A percentile compares a stretch with the other conserved stretches of the same genome.
These are phyloP conservation scores for Parastagonospora avenae DNA, from an alignment of 2,329 filamentous ascomycete species.

Conservation along the genomic window DNA sequence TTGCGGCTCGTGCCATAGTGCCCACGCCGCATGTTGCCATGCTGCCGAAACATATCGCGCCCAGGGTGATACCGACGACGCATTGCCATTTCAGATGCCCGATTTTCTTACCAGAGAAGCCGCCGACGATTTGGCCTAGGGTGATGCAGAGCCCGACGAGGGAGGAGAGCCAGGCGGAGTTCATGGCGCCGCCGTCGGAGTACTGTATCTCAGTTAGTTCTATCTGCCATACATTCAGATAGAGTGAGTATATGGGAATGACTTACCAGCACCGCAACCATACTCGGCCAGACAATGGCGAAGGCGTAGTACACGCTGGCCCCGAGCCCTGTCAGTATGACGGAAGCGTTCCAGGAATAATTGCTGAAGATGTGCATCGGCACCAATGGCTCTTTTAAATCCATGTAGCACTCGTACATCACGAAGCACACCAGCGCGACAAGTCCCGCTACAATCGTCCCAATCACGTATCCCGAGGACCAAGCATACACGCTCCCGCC, in stretches of 20 bases:
- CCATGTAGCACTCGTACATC: slow-evolving; percentile 35
- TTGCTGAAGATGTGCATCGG: slow-evolving; percentile 44
- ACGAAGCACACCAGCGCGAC: slow-evolving; percentile 45
- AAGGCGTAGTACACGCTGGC: slow-evolving; percentile 44
- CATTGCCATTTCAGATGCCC: slow-evolving; percentile 29
- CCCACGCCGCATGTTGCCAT: slow-evolving; percentile 19
- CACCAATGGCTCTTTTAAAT: slow-evolving; percentile 38
- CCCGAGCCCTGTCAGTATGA: slow-evolving; percentile 36
- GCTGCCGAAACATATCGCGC: slow-evolving; percentile 25
- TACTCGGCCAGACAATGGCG: slow-evolving; percentile 40
- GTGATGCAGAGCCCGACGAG: slow-evolving; percentile 30
- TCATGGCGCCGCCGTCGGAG: slow-evolving; percentile 16
- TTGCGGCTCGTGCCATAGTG: slow-evolving; percentile 19
- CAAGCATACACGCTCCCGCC: slow-evolving; percentile 46
- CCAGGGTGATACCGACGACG: slow-evolving; percentile 27
- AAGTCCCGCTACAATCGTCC: slow-evolving; percentile 45
- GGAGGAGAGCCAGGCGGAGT: slow-evolving; percentile 8
- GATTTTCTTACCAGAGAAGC: slow-evolving; percentile 19
- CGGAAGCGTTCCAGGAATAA: slow-evolving; percentile 30
- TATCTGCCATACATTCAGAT: no score
- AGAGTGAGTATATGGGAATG: no score
- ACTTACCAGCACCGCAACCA: slow-evolving; percentile 19
- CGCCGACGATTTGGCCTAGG: slow-evolving; percentile 33
- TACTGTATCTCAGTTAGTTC: slow-evolving; percentile 6
- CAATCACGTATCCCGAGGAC: slow-evolving; percentile 50